Percentiles rank a stretch among this genome's conserved stretches.
These are phyloP conservation scores for Notholithocarpus densiflorus DNA, from an alignment of 306 rosid species.

Conservation along the genomic window DNA sequence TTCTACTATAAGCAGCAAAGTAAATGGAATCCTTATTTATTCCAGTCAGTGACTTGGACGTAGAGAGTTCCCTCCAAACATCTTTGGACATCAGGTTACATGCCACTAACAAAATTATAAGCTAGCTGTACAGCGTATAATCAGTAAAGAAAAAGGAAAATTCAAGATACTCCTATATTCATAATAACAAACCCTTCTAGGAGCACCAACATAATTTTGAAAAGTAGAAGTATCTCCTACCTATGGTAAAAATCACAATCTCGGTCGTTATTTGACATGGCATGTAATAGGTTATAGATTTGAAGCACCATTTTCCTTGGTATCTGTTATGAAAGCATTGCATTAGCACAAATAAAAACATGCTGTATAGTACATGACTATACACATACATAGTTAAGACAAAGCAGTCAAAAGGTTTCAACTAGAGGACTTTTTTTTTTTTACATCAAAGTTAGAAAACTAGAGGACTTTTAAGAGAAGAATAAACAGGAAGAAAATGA, in stretches of 20 bases:
- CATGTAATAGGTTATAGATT: conserved; percentile 82
- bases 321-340: conserved; percentile 54
- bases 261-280: conserved; percentile 79
- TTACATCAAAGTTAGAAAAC: too few species aligned
- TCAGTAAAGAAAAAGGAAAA: not conserved
- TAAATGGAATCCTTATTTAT: not conserved
- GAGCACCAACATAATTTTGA: conserved; percentile 4
- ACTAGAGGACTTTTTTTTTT: not conserved
- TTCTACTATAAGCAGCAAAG: not conserved
- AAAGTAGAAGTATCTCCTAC: conserved; percentile 42
- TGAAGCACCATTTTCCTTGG: conserved; percentile 99
- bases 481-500: conserved; percentile 5
- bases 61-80: not conserved
- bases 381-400: not conserved
- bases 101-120: not conserved
- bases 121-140: not conserved
- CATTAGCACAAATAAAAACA: conserved; percentile 14
- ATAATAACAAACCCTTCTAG: not conserved
- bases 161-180: too few species aligned
- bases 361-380: not conserved
- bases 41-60: not conserved
- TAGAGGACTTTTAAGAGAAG: not conserved
- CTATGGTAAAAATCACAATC: conserved; percentile 99
- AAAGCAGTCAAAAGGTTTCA: conserved; percentile 12
- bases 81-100: not conserved